phyloP scores from a whole-genome alignment of 306 rosid genomes.

The Cucurbita ficifolia region DNA sequence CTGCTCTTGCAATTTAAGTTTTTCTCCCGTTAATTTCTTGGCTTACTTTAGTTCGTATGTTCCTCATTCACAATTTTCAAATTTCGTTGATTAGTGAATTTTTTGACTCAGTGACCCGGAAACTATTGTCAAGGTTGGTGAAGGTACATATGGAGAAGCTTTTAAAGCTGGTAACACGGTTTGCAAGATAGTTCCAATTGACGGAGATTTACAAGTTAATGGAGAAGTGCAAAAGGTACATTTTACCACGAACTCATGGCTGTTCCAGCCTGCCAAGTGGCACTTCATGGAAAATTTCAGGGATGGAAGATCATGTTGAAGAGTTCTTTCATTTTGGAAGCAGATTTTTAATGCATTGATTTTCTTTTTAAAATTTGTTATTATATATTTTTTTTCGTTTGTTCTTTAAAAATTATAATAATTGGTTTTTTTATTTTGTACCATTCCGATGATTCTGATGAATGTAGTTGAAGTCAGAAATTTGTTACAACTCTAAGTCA shows the following conservation, averaged over 20 bases:
- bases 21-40: background rate
- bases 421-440: background rate
- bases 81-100: constrained; percentile 16
- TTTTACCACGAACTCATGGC: constrained; percentile 1
- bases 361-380: too few relatives aligned
- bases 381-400: background rate
- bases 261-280: background rate
- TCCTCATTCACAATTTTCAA: background rate
- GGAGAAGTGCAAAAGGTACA: constrained; percentile 87
- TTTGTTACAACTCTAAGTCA: constrained; percentile 8
- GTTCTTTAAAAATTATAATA: background rate
- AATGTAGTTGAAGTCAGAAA: background rate
- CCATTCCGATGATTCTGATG: background rate
- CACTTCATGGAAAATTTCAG: background rate
- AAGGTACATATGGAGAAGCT: constrained; percentile 95
- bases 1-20: background rate
- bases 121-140: constrained; percentile 61
- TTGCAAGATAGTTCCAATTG: constrained; percentile 86
- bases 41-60: background rate
- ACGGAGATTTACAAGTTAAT: constrained; percentile 68
- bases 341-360: background rate
- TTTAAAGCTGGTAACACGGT: constrained; percentile 64
- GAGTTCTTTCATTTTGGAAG: background rate
- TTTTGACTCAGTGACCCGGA: constrained; percentile 40
- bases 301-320: background rate